These are phyloP conservation scores for Monosporascus sp. DNA, from an alignment of 2,329 filamentous ascomycete genomes.

Conservation along the genomic window DNA sequence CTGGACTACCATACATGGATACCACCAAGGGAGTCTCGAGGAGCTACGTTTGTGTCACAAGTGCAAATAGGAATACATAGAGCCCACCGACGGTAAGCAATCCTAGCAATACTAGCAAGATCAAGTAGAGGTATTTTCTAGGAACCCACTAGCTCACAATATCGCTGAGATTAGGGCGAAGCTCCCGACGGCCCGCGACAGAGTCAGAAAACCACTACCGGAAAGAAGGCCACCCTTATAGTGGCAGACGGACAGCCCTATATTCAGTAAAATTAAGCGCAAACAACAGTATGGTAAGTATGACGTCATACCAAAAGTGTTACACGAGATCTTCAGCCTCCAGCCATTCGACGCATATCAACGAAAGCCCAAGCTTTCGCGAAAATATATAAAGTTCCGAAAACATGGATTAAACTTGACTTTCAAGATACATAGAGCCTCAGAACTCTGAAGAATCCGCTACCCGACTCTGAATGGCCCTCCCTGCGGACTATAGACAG, in stretches of 20 bases:
- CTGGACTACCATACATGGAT: not conserved
- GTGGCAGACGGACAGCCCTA: not conserved
- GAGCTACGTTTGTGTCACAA: not conserved
- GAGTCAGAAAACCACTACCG: not conserved
- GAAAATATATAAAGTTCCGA: not conserved
- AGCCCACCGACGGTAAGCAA: not conserved
- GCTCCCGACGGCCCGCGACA: not conserved
- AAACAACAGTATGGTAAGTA: not conserved
- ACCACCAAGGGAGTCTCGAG: not conserved
- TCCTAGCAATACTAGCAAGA: not conserved
- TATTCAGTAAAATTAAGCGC: not conserved
- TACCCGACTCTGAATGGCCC: too few relatives aligned
- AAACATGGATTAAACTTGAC: not conserved
- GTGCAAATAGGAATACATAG: too few relatives aligned
- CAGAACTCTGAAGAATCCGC: too few relatives aligned
- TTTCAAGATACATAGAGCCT: not conserved
- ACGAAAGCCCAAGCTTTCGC: not conserved
- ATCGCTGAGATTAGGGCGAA: not conserved
- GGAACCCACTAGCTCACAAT: not conserved
- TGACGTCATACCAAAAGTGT: not conserved
- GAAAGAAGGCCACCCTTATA: not conserved
- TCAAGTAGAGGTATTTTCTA: not conserved
- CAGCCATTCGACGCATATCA: not conserved
- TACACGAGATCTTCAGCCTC: not conserved
- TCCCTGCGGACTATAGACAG: too few relatives aligned